Evolutionary conservation across 441 rosid genomes (phyloP), one percentile per base, ranked within the genome.

Genomic region (Viola pubescens): DNA sequence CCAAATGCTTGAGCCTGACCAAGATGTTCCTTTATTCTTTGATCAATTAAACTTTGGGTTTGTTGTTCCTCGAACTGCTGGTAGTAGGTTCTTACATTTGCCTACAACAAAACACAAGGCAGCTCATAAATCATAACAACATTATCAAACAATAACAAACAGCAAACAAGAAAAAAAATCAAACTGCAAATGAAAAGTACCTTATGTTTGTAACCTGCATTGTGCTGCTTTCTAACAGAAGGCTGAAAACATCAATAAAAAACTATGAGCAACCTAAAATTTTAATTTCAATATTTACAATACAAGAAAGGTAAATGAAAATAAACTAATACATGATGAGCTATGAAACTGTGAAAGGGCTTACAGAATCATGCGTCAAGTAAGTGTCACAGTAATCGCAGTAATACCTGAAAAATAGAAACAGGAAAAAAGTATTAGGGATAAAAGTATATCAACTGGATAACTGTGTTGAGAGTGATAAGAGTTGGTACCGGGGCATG

Each of bases 181-280:
- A 52, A 26, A 26, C 34, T 26, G 34, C 34, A 26, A 56, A 49
- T 44, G 26, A 46, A 8, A 9, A 10, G 4, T 76, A 86, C 97
- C 97, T 92, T 94, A 75, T 88, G 98, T 69, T 92, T 92, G 81
- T 89, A 89, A 48, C 98, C 97, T 0, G 98, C 98, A 71, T 94
- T 94, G 75, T 94, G 97, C 74, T 89, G 98, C 80, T 89, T 92
- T 75, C 97, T 86, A 73, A 94, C 98, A 26, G 98, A 89, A 19
- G 98, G 98, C 96, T 89, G 84, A 66, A 75, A 72, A 26, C 34
- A 26, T 26, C 0, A 26, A 26, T 26, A 26, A 26, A 26, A 26
- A 26, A 26, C 34, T 26, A 26, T 26, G 34, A 26, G 34, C 3
- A 26, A 26, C 34, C 34, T 26, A 26, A 26, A 26, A 26, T 26